Evolutionary conservation across 805 yeast genomes (phyloP).

Genomic region (Candida succiphila): DNA sequence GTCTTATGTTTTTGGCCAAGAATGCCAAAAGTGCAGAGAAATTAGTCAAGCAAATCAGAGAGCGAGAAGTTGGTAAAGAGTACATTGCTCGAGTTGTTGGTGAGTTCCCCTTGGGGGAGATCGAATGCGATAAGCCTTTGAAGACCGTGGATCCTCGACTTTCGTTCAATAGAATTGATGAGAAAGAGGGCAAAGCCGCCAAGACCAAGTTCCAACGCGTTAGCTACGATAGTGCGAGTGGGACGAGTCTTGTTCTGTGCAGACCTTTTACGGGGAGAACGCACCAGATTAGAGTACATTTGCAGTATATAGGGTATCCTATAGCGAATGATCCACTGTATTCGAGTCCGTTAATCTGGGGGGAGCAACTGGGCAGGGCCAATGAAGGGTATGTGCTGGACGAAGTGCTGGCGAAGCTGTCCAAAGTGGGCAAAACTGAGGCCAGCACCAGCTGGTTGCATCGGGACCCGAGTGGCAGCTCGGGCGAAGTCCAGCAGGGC

Average conservation of each 20-base stretch:
- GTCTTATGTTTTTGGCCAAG: constrained; percentile 85
- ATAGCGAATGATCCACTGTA: constrained; percentile 91
- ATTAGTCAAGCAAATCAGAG: constrained; percentile 62
- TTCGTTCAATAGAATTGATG: constrained; percentile 53
- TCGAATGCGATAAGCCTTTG: constrained; percentile 59
- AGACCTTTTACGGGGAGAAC: constrained; percentile 88
- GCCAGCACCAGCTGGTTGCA: constrained; percentile 63
- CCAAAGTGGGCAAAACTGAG: constrained; percentile 59
- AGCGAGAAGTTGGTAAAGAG: constrained; percentile 67
- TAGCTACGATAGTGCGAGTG: constrained; percentile 56
- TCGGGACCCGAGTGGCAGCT: constrained; percentile 35
- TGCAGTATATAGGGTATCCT: constrained; percentile 82
- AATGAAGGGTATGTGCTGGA: constrained; percentile 37
- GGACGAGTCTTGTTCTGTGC: constrained; percentile 65
- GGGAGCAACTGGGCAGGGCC: constrained; percentile 55
- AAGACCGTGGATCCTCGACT: constrained; percentile 64
- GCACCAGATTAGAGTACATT: constrained; percentile 90
- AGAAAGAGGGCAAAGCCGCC: constrained; percentile 62
- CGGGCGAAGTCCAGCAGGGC: too few species aligned
- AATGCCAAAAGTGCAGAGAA: constrained; percentile 69
- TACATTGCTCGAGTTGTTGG: constrained; percentile 87
- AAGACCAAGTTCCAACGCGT: constrained; percentile 58
- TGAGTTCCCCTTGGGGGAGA: constrained; percentile 55
- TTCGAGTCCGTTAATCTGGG: constrained; percentile 77
- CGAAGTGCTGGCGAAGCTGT: constrained; percentile 38